These are phyloP conservation scores for Daldinia eschscholtzii DNA, from an alignment of 2,329 filamentous ascomycete species.

Conservation along the genomic window DNA sequence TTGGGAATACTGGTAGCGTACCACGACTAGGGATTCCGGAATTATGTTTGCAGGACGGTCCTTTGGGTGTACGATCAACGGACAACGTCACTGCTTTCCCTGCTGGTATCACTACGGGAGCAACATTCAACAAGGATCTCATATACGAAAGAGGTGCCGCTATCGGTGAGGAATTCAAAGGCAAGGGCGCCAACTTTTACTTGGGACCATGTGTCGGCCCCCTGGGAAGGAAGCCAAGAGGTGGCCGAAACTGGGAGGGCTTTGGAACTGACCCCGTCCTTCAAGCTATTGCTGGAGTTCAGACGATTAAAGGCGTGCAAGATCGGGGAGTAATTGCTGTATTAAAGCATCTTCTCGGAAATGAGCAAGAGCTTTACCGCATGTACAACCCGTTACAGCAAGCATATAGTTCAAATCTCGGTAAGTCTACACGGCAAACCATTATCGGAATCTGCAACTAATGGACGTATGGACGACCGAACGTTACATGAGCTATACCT, in stretches of 20 bases:
- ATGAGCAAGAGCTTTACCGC: conserved; percentile 66
- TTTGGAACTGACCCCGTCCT: conserved; percentile 79
- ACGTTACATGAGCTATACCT: conserved; percentile 77
- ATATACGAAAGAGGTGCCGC: conserved; percentile 77
- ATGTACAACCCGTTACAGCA: conserved; percentile 67
- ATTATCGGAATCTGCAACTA: background rate
- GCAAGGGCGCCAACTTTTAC: conserved; percentile 79
- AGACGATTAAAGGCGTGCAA: conserved; percentile 69
- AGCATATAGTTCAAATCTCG: conserved; percentile 74
- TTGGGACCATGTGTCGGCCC: conserved; percentile 79
- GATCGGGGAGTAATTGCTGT: conserved; percentile 67
- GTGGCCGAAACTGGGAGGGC: conserved; percentile 81
- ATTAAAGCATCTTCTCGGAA: conserved; percentile 69
- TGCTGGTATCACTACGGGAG: conserved; percentile 80
- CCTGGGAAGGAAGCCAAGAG: conserved; percentile 77
- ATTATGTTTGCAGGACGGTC: conserved; percentile 78
- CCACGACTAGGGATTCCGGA: conserved; percentile 77
- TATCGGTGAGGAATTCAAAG: conserved; percentile 77
- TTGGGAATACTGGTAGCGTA: conserved; percentile 81
- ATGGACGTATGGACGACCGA: conserved; percentile 48
- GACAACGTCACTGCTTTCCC: conserved; percentile 84
- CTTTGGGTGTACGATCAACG: conserved; percentile 77
- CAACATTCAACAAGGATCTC: conserved; percentile 79
- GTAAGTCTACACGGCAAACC: conserved; percentile 55
- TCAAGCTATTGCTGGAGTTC: conserved; percentile 63